Evolutionary conservation across 768 basidiomycete species (phyloP).

Genomic region (Steccherinum ochraceum): DNA sequence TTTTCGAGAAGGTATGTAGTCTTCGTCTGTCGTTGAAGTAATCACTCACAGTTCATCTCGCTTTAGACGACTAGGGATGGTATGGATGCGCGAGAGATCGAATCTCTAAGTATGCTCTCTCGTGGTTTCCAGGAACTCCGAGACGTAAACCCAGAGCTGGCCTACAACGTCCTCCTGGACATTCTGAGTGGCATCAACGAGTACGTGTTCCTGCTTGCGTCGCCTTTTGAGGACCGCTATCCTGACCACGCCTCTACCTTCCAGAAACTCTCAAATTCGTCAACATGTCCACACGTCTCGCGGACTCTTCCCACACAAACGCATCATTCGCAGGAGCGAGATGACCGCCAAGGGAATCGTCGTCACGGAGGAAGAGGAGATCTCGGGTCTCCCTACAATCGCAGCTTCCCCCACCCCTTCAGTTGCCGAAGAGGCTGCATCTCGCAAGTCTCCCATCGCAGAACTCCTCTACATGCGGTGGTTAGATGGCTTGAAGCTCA

Average conservation of each 20-base stretch:
- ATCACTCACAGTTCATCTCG: neutral
- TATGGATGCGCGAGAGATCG: conserved; percentile 84
- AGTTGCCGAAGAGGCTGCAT: conserved; percentile 27
- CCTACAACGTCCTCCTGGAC: conserved; percentile 85
- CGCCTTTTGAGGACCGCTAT: conserved; percentile 1
- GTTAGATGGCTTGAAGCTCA: conserved; percentile 86
- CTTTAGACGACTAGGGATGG: conserved; percentile 75
- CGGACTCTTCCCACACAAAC: conserved; percentile 74
- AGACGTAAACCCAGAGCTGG: conserved; percentile 75
- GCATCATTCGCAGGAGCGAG: conserved; percentile 72
- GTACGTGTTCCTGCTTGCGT: too few species aligned
- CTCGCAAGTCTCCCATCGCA: conserved; percentile 82
- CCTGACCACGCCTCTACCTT: too few species aligned
- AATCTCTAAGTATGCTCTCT: conserved; percentile 83
- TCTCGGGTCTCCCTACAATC: conserved; percentile 40
- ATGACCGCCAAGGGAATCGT: conserved; percentile 82
- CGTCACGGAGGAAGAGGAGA: conserved; percentile 77
- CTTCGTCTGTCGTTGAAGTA: neutral
- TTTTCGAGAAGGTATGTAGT: conserved; percentile 62
- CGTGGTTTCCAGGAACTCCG: conserved; percentile 86
- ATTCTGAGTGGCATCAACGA: conserved; percentile 88
- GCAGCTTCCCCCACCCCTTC: conserved; percentile 21
- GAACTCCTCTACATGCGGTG: conserved; percentile 97
- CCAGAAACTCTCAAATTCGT: conserved; percentile 70
- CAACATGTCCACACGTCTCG: conserved; percentile 80